Base-by-base conservation (phyloP, 169 alveolate species). In the Cryptosporidium xiaoi region DNA sequence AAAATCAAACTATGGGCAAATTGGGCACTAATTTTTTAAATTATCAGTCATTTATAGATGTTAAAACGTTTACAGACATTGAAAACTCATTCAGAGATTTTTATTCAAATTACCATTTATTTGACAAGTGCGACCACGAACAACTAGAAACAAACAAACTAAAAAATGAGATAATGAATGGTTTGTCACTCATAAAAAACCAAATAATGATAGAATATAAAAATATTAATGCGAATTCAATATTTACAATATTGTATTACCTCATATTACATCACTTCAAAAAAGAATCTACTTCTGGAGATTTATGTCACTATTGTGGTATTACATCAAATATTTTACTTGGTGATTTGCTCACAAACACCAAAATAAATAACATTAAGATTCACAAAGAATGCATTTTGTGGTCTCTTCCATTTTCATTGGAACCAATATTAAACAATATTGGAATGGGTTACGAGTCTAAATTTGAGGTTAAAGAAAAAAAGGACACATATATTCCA, bases 371-470 rank as follows among this genome's bases (percentile, higher is more conserved):
- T 33, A 8, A 31, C 29, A 62, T 62, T 6, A 20, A 20, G 12
- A 10, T 69, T 16, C 87, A 77, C 64, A 77, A 77, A 60, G 87
- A 77, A 77, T 77, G 87, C 46, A 60, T 77, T 13, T 24, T 77
- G 12, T 77, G 87, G 87, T 77, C 87, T 8, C 71, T 77, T 13
- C 87, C 87, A 8, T 77, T 77, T 77, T 46, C 64, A 24, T 46
- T 77, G 31, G 87, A 77, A 40, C 87, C 87, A 8, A 44, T 77
- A 13, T 77, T 77, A 77, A 77, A 77, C 40, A 34, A 40, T 36
- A 31, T 77, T 20, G 87, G 51, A 33, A 56, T 77, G 69, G 87
- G 87, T 40, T 77, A 77, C 64, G 87, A 77, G 29, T 77, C 87
- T 13, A 60, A 62, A 36, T 77, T 77, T 77, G 87, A 77, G 2